phyloP scores from a whole-genome alignment of 1,284 basidiomycete species.

The Cutaneotrichosporon daszewskae region DNA sequence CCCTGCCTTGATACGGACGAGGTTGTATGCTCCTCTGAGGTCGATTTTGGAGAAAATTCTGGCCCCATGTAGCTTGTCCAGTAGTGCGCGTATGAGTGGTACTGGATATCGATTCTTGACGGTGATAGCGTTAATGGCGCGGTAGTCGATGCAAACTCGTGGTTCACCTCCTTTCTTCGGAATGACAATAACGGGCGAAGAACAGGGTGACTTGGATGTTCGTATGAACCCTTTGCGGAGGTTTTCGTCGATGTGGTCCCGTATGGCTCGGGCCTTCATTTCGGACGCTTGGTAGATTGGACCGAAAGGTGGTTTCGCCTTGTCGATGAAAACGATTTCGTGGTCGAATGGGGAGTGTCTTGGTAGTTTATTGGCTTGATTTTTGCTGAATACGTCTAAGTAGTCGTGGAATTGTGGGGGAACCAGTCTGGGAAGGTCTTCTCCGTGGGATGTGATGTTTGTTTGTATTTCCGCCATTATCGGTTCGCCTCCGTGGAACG shows the following conservation, averaged over 20 bases:
- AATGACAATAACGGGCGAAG: constrained; percentile 51
- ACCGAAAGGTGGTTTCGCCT: constrained; percentile 38
- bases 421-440: background rate
- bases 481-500: too few species aligned
- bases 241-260: constrained; percentile 48
- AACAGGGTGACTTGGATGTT: constrained; percentile 32
- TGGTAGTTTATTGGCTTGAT: background rate
- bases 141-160: constrained; percentile 50
- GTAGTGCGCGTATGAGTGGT: constrained; percentile 21
- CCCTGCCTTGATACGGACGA: constrained; percentile 28
- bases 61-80: constrained; percentile 36
- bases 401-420: background rate
- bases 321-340: constrained; percentile 12
- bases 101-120: constrained; percentile 42
- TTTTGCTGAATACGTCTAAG: background rate
- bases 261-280: constrained; percentile 43
- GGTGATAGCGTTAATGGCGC: constrained; percentile 49
- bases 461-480: background rate
- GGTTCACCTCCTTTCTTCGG: constrained; percentile 51
- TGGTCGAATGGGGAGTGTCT: constrained; percentile 9
- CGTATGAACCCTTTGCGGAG: constrained; percentile 40
- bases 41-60: constrained; percentile 40
- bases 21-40: constrained; percentile 35
- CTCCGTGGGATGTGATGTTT: background rate
- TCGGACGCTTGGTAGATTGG: constrained; percentile 43